A percentile compares a stretch with the other conserved stretches of the same genome.
These are phyloP conservation scores for Lachnellula occidentalis DNA, from an alignment of 2,329 filamentous ascomycete genomes.

Conservation along the genomic window DNA sequence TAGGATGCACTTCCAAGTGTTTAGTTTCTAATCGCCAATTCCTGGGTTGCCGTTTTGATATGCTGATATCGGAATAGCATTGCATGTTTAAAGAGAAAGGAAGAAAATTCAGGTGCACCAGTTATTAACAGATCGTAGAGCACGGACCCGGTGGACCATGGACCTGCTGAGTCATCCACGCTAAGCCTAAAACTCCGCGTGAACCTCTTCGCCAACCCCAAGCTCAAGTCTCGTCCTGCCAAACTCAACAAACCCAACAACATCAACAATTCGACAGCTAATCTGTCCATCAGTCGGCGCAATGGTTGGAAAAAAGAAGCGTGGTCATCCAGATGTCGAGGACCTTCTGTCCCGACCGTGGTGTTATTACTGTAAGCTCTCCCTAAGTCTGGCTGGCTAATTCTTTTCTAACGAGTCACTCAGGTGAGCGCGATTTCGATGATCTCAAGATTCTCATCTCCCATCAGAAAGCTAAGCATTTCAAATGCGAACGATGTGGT, in stretches of 20 bases:
- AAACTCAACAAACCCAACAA: slow-evolving; percentile 3
- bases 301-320: slow-evolving; percentile 85
- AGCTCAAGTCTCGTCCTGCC: not conserved
- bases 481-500: slow-evolving; percentile 90
- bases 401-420: slow-evolving; percentile 17
- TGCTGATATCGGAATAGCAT: too few species aligned
- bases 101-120: not conserved
- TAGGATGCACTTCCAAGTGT: too few species aligned
- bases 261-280: not conserved
- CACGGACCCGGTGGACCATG: too few species aligned
- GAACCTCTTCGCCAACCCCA: not conserved
- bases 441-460: slow-evolving; percentile 94
- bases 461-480: slow-evolving; percentile 99
- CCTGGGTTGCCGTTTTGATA: too few species aligned
- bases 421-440: slow-evolving; percentile 91
- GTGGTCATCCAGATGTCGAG: slow-evolving; percentile 78
- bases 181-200: not conserved
- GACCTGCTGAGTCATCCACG: not conserved
- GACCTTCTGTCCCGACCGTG: slow-evolving; percentile 83
- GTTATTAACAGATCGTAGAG: too few species aligned
- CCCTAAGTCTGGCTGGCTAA: slow-evolving; percentile 1
- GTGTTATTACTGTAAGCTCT: slow-evolving; percentile 88
- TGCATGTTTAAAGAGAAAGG: too few species aligned
- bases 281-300: slow-evolving; percentile 10
- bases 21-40: too few species aligned